Base-by-base conservation (phyloP, 441 rosid genomes). In the Viola pubescens region DNA sequence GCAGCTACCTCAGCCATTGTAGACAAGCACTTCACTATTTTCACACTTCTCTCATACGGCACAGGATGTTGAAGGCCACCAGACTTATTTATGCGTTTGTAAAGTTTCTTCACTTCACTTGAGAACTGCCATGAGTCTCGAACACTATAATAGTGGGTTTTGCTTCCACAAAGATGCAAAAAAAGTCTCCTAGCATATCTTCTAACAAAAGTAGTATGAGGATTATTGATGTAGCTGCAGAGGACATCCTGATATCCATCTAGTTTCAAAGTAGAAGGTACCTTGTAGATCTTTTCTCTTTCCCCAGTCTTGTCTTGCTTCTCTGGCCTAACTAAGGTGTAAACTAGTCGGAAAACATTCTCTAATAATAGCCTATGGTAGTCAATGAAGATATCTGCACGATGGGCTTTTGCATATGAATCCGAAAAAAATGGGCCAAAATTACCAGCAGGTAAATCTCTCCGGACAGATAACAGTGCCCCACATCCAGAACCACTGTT, bases 71-170 rank as follows among this genome's bases (percentile, higher is more conserved):
- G 97, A 76, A 88, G 87, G 66, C 98, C 96, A 55, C 94, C 99
- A 12, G 96, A 95, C 75, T 95, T 95, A 58, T 85, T 85, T 60
- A 92, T 83, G 82, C 82, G 89, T 73, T 95, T 95, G 87, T 81
- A 75, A 42, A 95, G 77, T 73, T 73, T 87, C 76, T 84, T 92
- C 78, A 86, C 83, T 67, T 95, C 99, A 77, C 76, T 89, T 48
- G 99, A 86, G 70, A 88, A 90, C 81, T 92, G 99, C 99, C 99
- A 95, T 37, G 85, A 81, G 74, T 95, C 99, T 71, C 99, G 79
- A 57, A 95, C 83, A 68, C 88, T 90, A 78, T 95, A 95, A 75
- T 92, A 95, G 62, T 92, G 97, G 73, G 95, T 88, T 82, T 92
- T 95, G 75, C 97, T 95, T 70, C 99, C 99, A 63, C 97, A 95